A percentile compares a stretch with the other conserved stretches of the same genome.
These are phyloP conservation scores for Vaccinium vitisidaea DNA, from an alignment of 148 eudicot species.

Conservation along the genomic window DNA sequence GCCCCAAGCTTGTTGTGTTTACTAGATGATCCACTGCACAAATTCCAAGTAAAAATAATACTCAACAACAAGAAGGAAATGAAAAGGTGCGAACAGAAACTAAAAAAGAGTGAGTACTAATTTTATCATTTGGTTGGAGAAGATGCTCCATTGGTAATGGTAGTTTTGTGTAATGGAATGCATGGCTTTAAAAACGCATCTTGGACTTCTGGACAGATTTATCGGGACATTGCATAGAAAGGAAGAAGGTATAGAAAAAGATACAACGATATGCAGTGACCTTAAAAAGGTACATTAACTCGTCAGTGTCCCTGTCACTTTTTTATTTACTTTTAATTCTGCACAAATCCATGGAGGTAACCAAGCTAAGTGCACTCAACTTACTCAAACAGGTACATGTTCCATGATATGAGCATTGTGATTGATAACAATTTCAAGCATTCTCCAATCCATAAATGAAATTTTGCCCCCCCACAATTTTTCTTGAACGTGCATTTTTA, in stretches of 20 bases:
- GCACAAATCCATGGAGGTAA: background rate
- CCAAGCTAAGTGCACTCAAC: background rate
- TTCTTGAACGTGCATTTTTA: no score
- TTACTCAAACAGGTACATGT: background rate
- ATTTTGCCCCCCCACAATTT: background rate
- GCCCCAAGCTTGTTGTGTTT: slow-evolving; percentile 85
- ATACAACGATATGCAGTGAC: background rate
- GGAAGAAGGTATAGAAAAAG: background rate
- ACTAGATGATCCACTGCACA: slow-evolving; percentile 93
- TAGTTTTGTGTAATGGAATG: background rate
- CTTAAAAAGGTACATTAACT: background rate
- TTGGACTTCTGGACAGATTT: background rate
- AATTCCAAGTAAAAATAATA: background rate
- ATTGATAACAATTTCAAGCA: slow-evolving; percentile 2
- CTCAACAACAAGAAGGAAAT: background rate
- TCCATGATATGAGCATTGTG: background rate
- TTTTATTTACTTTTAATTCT: background rate
- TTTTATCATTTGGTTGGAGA: background rate
- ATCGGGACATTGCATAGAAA: background rate
- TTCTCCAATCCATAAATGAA: background rate
- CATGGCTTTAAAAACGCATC: background rate
- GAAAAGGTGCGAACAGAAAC: background rate
- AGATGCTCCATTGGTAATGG: background rate
- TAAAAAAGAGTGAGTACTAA: background rate
- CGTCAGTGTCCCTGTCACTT: background rate